Evolutionary conservation across 495 filamentous ascomycete species (phyloP).

Genomic region (Neurospora cerealis): DNA sequence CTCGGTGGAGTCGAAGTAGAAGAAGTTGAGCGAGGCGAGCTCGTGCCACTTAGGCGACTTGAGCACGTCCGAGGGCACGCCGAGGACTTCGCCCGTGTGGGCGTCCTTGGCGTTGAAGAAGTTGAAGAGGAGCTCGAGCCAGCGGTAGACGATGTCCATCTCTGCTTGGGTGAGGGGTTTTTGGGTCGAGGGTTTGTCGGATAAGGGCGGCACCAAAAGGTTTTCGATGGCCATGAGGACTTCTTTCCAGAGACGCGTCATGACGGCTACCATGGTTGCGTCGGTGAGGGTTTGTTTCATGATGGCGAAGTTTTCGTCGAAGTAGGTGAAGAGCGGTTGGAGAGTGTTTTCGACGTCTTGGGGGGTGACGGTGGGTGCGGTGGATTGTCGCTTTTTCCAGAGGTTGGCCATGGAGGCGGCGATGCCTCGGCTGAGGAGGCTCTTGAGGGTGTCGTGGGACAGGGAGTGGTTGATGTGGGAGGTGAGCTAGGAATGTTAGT

Average conservation of each 20-base stretch:
- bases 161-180: constrained; percentile 80
- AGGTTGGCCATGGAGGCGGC: constrained; percentile 73
- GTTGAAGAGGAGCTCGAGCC: constrained; percentile 82
- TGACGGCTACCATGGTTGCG: constrained; percentile 90
- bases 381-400: constrained; percentile 50
- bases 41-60: constrained; percentile 98
- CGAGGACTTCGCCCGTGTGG: constrained; percentile 76
- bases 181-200: constrained; percentile 88
- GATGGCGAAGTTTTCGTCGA: constrained; percentile 98
- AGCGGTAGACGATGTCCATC: constrained; percentile 88
- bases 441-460: constrained; percentile 68
- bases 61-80: constrained; percentile 81
- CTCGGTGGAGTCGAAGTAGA: constrained; percentile 92
- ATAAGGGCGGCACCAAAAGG: constrained; percentile 85
- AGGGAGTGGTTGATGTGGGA: constrained; percentile 87
- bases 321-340: constrained; percentile 87
- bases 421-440: constrained; percentile 62
- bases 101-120: constrained; percentile 96
- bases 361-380: constrained; percentile 48
- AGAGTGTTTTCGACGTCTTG: constrained; percentile 72
- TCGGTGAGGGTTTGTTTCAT: constrained; percentile 94
- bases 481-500: constrained; percentile 54
- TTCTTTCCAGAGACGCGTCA: constrained; percentile 98
- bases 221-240: constrained; percentile 84
- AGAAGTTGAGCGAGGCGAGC: constrained; percentile 90